Percentiles rank a stretch among this genome's conserved stretches.
Evolutionary conservation across 2,329 filamentous ascomycete genomes (phyloP).

Genomic region (Fusarium transvaalense): DNA sequence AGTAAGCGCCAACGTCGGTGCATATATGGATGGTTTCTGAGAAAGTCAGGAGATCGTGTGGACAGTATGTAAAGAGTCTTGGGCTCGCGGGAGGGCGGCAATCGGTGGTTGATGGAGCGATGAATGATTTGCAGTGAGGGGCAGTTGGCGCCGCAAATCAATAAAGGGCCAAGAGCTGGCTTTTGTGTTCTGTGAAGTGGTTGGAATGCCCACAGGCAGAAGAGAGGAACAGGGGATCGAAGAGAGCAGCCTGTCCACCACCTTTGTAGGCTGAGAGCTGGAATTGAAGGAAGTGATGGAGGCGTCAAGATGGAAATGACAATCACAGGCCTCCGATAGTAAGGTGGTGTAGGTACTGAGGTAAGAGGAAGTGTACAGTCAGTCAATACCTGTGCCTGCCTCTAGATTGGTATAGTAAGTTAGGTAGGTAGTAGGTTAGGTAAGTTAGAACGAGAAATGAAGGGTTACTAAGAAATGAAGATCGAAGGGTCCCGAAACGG

Average conservation of each 20-base stretch:
- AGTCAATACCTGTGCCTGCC: slow-evolving; percentile 4
- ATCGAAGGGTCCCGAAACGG: slow-evolving; percentile 35
- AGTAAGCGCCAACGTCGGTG: slow-evolving; percentile 41
- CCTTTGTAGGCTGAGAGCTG: neutral
- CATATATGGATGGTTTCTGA: slow-evolving; percentile 28
- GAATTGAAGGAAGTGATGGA: slow-evolving; percentile 30
- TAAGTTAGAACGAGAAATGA: slow-evolving; percentile 10
- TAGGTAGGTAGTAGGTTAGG: too few species aligned
- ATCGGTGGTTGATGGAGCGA: slow-evolving; percentile 14
- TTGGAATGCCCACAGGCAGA: slow-evolving; percentile 26
- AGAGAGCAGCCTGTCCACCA: neutral
- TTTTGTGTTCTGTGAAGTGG: slow-evolving; percentile 13
- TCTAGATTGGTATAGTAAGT: neutral
- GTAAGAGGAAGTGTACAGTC: neutral
- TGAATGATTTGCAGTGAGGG: slow-evolving; percentile 27
- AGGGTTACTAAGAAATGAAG: slow-evolving; percentile 31
- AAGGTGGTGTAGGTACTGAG: too few species aligned
- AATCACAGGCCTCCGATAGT: neutral
- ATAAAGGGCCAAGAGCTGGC: slow-evolving; percentile 16
- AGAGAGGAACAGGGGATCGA: neutral
- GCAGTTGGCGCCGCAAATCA: slow-evolving; percentile 20
- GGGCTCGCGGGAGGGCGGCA: slow-evolving; percentile 5
- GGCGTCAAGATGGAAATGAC: slow-evolving; percentile 19
- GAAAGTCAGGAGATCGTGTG: neutral
- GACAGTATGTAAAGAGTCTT: slow-evolving; percentile 21